Evolutionary conservation across 805 yeast genomes (phyloP), one percentile per base, ranked within the genome.

Genomic region (Nakazawaea populi): DNA sequence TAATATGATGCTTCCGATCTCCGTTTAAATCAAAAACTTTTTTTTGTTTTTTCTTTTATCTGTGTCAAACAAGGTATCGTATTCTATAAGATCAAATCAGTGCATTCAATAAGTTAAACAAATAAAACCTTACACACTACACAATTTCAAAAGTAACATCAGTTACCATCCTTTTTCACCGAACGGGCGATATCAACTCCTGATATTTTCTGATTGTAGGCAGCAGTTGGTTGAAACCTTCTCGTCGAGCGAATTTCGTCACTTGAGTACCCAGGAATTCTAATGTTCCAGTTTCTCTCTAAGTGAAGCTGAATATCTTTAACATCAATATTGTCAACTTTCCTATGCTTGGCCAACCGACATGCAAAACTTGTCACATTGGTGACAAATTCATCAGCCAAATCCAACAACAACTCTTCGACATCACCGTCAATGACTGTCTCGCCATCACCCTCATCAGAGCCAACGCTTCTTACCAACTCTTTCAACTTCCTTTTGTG

Each of bases 341-440:
- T 89, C 58, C 99, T 78, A 63, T 92, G 97, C 65, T 94, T 94
- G 27, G 99, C 98, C 56, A 94, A 74, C 49, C 95, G 79, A 64
- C 98, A 92, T 0, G 98, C 96, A 71, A 94, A 94, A 2, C 89
- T 75, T 0, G 97, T 90, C 2, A 95, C 96, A 45, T 88, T 84
- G 6, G 87, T 79, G 12, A 94, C 94, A 63, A 94, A 94, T 63
- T 94, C 98, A 67, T 94, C 99, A 0, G 99, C 97, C 45, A 94
- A 71, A 66, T 94, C 99, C 42, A 94, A 73, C 36, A 94, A 70
- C 39, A 94, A 70, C 58, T 92, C 98, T 66, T 91, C 97, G 14
- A 89, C 96, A 67, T 94, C 97, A 30, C 97, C 98, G 66, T 92
- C 99, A 52, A 94, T 87, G 4, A 78, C 77, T 5, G 96, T 83